phyloP scores from a whole-genome alignment of 805 yeast species.

The Nakazawaea anatomiae region DNA sequence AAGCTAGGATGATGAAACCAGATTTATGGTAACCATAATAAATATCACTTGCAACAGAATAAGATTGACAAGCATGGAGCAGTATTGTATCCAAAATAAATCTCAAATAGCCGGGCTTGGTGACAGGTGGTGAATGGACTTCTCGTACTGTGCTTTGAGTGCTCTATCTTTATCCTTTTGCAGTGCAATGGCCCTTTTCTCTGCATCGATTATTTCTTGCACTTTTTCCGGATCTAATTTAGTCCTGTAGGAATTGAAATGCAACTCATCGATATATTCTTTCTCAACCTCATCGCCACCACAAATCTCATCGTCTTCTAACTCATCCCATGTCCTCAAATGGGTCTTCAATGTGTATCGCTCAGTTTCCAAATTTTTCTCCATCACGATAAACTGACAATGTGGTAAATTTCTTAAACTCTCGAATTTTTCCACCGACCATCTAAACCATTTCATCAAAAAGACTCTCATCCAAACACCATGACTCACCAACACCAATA shows the following conservation, averaged over 20 bases:
- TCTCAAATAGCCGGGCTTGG: too few relatives aligned
- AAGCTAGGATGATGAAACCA: too few relatives aligned
- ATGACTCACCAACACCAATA: conserved; percentile 82
- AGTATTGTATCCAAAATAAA: too few relatives aligned
- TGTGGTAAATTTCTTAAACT: conserved; percentile 77
- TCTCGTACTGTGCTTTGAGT: conserved; percentile 33
- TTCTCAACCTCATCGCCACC: conserved; percentile 16
- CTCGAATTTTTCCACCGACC: conserved; percentile 90
- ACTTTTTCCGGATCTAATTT: conserved; percentile 20
- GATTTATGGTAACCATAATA: too few relatives aligned
- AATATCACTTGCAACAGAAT: too few relatives aligned
- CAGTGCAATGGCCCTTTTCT: conserved; percentile 37
- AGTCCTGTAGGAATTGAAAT: conserved; percentile 16
- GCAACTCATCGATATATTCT: conserved; percentile 20
- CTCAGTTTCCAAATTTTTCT: conserved; percentile 40
- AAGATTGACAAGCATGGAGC: too few relatives aligned
- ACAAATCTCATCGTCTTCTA: conserved; percentile 29
- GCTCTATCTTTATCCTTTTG: conserved; percentile 37
- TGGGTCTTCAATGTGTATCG: conserved; percentile 55
- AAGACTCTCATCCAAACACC: conserved; percentile 94
- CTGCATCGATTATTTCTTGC: conserved; percentile 28
- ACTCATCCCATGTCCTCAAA: conserved; percentile 67
- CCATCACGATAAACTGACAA: conserved; percentile 79
- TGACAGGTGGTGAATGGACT: neutral
- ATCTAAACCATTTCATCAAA: conserved; percentile 89